Evolutionary conservation across 257 asterid genomes (phyloP).

Genomic region (Capsicum chinense): DNA sequence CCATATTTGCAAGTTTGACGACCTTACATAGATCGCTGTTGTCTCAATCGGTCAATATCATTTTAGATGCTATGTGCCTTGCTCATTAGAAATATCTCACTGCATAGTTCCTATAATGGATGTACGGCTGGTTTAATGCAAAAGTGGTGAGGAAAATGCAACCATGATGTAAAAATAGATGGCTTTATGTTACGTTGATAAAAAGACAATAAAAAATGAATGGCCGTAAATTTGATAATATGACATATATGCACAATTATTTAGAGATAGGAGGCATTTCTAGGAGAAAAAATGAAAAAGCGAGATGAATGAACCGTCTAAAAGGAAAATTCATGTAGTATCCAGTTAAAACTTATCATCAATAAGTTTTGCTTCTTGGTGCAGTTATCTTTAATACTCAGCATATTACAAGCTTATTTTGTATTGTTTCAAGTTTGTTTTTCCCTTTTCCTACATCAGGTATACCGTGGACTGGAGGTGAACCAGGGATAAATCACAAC

Average conservation of each 20-base stretch:
- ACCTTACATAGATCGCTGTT: background rate
- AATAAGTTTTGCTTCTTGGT: background rate
- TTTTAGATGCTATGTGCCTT: background rate
- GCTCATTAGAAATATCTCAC: slow-evolving; percentile 8
- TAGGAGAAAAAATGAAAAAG: background rate
- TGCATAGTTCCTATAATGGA: background rate
- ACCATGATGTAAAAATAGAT: background rate
- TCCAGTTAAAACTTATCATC: background rate
- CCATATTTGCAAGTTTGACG: background rate
- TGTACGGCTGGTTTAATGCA: slow-evolving; percentile 7
- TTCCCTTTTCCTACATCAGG: slow-evolving; percentile 45
- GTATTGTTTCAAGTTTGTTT: slow-evolving; percentile 17
- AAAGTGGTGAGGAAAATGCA: background rate
- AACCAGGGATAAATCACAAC: slow-evolving; percentile 39
- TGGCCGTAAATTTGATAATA: background rate
- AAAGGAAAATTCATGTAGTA: background rate
- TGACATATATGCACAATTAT: background rate
- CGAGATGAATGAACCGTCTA: background rate
- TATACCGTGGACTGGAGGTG: slow-evolving; percentile 42
- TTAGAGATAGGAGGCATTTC: background rate
- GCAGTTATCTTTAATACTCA: background rate
- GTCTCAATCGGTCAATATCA: background rate
- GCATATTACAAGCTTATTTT: background rate
- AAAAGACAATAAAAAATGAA: background rate
- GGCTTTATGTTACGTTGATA: background rate